A percentile compares a stretch with the other conserved stretches of the same genome.
These are phyloP conservation scores for Purpureocillium takamizusanense DNA, from an alignment of 2,329 filamentous ascomycete species.

Conservation along the genomic window DNA sequence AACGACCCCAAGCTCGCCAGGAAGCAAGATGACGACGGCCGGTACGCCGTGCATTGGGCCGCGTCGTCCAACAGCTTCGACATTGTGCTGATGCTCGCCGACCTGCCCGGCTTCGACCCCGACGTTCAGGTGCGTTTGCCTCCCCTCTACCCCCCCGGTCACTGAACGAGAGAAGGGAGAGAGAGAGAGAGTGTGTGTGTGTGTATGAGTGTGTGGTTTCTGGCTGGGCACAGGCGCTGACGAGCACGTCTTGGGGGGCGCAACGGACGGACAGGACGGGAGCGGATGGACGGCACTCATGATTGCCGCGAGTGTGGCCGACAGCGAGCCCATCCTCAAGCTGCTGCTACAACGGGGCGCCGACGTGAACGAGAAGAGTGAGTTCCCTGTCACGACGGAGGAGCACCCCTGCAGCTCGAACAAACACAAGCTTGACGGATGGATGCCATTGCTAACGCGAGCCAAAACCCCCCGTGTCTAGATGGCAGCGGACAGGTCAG, in stretches of 20 bases:
- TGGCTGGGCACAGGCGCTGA: no score
- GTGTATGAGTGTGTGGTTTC: no score
- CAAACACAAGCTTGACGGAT: no score
- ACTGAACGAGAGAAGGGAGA: no score
- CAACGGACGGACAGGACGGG: slow-evolving; percentile 59
- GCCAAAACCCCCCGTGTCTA: slow-evolving; percentile 15
- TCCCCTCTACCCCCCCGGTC: no score
- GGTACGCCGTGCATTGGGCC: slow-evolving; percentile 91
- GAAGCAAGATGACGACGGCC: slow-evolving; percentile 72
- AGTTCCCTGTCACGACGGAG: no score
- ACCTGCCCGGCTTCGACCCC: slow-evolving; percentile 67
- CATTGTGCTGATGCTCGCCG: slow-evolving; percentile 64
- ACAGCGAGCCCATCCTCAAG: slow-evolving; percentile 59
- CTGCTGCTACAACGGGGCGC: slow-evolving; percentile 61
- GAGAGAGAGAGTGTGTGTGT: no score
- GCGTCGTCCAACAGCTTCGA: slow-evolving; percentile 70
- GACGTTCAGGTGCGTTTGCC: slow-evolving; percentile 57
- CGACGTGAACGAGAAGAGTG: slow-evolving; percentile 66
- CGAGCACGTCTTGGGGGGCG: not conserved
- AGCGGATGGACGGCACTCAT: slow-evolving; percentile 78
- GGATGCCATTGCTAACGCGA: no score
- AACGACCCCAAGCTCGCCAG: slow-evolving; percentile 70
- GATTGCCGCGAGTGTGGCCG: slow-evolving; percentile 69
- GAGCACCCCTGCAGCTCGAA: no score
- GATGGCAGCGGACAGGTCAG: slow-evolving; percentile 56